Base-by-base conservation (phyloP, 331 rosid genomes). In the Saraca asoca region DNA sequence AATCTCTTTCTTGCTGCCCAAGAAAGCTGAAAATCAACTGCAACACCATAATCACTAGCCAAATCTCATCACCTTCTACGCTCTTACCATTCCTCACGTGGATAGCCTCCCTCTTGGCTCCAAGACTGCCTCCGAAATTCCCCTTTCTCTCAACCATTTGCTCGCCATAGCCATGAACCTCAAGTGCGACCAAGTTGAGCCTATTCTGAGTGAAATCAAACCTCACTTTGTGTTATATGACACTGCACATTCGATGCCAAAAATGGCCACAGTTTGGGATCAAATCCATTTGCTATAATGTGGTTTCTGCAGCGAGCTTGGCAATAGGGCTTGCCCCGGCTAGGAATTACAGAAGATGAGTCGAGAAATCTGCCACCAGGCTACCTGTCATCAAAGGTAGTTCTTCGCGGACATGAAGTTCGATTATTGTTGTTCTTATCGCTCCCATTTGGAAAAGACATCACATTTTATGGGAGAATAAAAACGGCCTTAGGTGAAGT, bases 81-180 rank as follows among this genome's bases (percentile, higher is more conserved):
- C 35, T 7, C 7, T 88, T 33, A 24, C 70, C 1, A 20, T 87
- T 8, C 95, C 95, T 2, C 74, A 59, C 34, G 75, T 85, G 2
- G 35, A 77, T 5, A 89, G 89, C 63, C 91, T 88, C 37, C 91
- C 91, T 0, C 69, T 29, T 2, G 80, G 83, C 24, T 69, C 78
- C 2, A 81, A 88, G n/a, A 83, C 88, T 0, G 81, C 87, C 62
- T 72, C 89, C 13, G 91, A 88, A 10, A 75, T 88, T 12, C 82
- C 75, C 0, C 1, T 81, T 18, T 66, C 53, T 17, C 1, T 61
- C 9, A 55, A 5, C 17, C 29, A 12, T 5, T 37, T 83, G 7
- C 85, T 88, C 0, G 69, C 57, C 57, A 34, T 5, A 0, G 89
- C 85, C 20, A 42, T 76, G 38, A 91, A 88, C 24, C 60, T 14